These are phyloP conservation scores for Spirogloea muscicola DNA, from an alignment of 139 green algal genomes.

Conservation along the genomic window DNA sequence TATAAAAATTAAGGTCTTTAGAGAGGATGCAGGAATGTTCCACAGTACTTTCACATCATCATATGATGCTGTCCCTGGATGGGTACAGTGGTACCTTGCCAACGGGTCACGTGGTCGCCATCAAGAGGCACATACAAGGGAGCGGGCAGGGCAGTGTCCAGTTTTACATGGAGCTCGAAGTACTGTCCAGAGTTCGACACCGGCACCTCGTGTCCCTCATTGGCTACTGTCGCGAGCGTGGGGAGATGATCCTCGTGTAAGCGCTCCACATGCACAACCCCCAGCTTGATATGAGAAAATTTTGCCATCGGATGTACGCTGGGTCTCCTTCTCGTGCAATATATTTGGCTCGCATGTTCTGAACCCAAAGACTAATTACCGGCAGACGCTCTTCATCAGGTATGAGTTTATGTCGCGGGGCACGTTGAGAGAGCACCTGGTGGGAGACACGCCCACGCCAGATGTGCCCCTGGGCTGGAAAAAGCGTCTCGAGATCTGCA, in stretches of 20 bases:
- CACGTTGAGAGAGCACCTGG: constrained; percentile 18
- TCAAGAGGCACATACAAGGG: constrained; percentile 11
- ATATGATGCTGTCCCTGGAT: neutral
- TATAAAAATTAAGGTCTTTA: too few species aligned
- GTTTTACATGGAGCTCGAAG: constrained; percentile 17
- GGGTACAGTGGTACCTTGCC: neutral
- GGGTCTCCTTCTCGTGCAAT: too few species aligned
- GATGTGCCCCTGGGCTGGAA: constrained; percentile 5
- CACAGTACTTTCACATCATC: neutral
- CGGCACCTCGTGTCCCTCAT: constrained; percentile 21
- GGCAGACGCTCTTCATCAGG: too few species aligned
- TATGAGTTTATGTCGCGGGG: constrained; percentile 26
- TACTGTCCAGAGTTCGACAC: constrained; percentile 12
- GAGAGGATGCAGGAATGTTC: too few species aligned
- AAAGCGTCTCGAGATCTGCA: constrained; percentile 34
- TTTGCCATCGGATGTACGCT: too few species aligned
- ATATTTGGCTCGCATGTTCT: too few species aligned
- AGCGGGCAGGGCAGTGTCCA: neutral
- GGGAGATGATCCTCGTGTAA: constrained; percentile 19
- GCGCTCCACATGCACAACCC: too few species aligned
- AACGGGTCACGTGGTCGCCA: neutral
- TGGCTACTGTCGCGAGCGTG: constrained; percentile 6
- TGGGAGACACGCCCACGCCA: neutral
- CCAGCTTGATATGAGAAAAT: too few species aligned
- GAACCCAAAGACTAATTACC: too few species aligned